Percentiles rank a stretch among this genome's conserved stretches.
These are phyloP conservation scores for Puya raimondii DNA, from an alignment of 176 grass and related monocot species.

Conservation along the genomic window DNA sequence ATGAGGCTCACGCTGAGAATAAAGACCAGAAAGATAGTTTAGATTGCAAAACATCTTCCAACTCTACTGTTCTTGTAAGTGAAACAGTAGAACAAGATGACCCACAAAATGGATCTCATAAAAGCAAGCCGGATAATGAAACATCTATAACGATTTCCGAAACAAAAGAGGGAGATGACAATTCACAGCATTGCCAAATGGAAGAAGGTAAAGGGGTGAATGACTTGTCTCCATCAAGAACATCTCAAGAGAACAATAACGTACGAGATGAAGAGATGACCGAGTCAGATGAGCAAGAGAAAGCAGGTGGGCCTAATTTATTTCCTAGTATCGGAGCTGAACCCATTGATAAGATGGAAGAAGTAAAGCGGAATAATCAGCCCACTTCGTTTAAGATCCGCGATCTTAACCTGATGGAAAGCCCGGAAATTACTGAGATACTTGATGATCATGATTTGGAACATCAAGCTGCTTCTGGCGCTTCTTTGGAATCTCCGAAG, in stretches of 20 bases:
- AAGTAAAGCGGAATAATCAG: conserved; percentile 38
- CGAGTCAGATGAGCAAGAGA: conserved; percentile 36
- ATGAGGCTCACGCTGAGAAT: conserved; percentile 22
- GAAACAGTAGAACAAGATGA: conserved; percentile 26
- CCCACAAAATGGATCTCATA: background rate
- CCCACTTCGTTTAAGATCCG: conserved; percentile 73
- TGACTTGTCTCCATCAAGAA: conserved; percentile 19
- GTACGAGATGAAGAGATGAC: conserved; percentile 48
- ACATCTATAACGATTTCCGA: conserved; percentile 19
- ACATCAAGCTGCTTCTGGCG: conserved; percentile 23
- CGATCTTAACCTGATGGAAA: conserved; percentile 77
- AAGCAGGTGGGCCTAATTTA: conserved; percentile 27
- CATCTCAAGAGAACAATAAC: conserved; percentile 23
- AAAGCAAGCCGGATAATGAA: conserved; percentile 27
- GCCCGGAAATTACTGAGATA: conserved; percentile 62
- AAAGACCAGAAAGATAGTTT: conserved; percentile 24
- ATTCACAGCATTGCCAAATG: conserved; percentile 23
- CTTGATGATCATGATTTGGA: conserved; percentile 40
- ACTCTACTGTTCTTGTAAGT: conserved; percentile 25
- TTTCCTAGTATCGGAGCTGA: conserved; percentile 31
- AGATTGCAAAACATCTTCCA: conserved; percentile 19
- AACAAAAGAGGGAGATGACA: conserved; percentile 26
- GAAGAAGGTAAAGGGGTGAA: conserved; percentile 32
- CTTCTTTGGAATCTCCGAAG: conserved; percentile 29
- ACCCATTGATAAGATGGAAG: conserved; percentile 30